phyloP scores from a whole-genome alignment of 371 early-diverging fungal genomes.

The Conidiobolus coronatus region DNA sequence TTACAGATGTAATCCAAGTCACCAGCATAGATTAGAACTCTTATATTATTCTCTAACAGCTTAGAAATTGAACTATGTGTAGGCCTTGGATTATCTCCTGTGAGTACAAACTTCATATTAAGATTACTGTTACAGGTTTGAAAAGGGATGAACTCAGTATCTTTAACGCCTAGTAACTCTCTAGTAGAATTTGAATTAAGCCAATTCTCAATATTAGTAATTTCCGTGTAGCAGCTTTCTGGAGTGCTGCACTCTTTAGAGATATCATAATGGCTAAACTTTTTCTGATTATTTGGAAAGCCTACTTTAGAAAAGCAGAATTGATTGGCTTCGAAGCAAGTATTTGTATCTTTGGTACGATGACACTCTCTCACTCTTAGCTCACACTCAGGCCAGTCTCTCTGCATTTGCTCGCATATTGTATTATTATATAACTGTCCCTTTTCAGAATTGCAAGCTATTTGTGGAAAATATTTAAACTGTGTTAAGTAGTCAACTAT shows the following conservation, averaged over 20 bases:
- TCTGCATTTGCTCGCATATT: constrained; percentile 46
- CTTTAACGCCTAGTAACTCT: too few species aligned
- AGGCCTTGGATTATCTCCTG: constrained; percentile 42
- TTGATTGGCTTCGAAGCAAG: constrained; percentile 64
- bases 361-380: constrained; percentile 63
- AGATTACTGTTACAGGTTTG: constrained; percentile 63
- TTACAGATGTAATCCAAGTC: constrained; percentile 71
- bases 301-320: constrained; percentile 65
- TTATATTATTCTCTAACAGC: constrained; percentile 54
- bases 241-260: constrained; percentile 42
- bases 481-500: constrained; percentile 55
- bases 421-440: constrained; percentile 15
- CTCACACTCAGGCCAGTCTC: constrained; percentile 44
- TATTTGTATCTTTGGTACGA: constrained; percentile 34
- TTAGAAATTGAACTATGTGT: constrained; percentile 46
- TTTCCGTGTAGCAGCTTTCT: constrained; percentile 62
- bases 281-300: constrained; percentile 31
- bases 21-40: constrained; percentile 74
- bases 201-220: constrained; percentile 46
- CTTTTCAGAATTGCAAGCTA: not conserved
- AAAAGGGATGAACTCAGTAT: constrained; percentile 12
- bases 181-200: constrained; percentile 23
- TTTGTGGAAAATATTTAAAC: constrained; percentile 9
- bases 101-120: constrained; percentile 50
- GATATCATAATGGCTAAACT: constrained; percentile 64